Evolutionary conservation across 2,329 filamentous ascomycete genomes (phyloP).

Genomic region (Fusarium chuoi): DNA sequence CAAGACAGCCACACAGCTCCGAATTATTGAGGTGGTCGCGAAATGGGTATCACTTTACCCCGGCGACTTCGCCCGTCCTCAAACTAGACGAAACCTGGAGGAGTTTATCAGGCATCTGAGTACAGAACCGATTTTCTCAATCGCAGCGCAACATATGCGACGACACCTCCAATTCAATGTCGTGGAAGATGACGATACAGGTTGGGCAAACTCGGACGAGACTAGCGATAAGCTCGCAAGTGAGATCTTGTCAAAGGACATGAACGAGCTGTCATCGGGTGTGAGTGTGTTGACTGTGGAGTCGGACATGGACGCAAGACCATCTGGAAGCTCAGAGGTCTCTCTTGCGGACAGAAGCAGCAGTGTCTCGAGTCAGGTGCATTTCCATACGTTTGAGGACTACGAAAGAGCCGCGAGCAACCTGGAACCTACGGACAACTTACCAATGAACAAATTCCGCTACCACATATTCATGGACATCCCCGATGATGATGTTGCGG

Average conservation of each 20-base stretch:
- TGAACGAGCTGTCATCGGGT: slow-evolving; percentile 53
- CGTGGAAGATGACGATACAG: slow-evolving; percentile 87
- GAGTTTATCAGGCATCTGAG: slow-evolving; percentile 81
- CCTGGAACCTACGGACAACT: slow-evolving; percentile 74
- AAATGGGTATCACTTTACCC: slow-evolving; percentile 93
- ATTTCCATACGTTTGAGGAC: slow-evolving; percentile 76
- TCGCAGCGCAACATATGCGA: slow-evolving; percentile 86
- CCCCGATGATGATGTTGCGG: slow-evolving; percentile 84
- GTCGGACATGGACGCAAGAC: slow-evolving; percentile 56
- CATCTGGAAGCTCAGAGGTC: slow-evolving; percentile 59
- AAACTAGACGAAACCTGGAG: slow-evolving; percentile 76
- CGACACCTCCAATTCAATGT: slow-evolving; percentile 78
- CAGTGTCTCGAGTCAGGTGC: slow-evolving; percentile 57
- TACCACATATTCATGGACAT: slow-evolving; percentile 93
- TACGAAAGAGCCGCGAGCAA: slow-evolving; percentile 82
- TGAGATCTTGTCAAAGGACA: slow-evolving; percentile 52
- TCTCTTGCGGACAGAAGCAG: slow-evolving; percentile 54
- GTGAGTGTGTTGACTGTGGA: slow-evolving; percentile 62
- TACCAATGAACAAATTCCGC: slow-evolving; percentile 82
- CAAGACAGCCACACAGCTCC: slow-evolving; percentile 82
- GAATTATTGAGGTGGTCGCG: slow-evolving; percentile 84
- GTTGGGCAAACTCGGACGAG: slow-evolving; percentile 88
- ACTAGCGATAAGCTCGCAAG: slow-evolving; percentile 49
- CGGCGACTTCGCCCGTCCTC: slow-evolving; percentile 87
- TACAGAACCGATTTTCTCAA: slow-evolving; percentile 81